Conservation (phyloP, 768 basidiomycete genomes). For the Termitomyces sp. region DNA sequence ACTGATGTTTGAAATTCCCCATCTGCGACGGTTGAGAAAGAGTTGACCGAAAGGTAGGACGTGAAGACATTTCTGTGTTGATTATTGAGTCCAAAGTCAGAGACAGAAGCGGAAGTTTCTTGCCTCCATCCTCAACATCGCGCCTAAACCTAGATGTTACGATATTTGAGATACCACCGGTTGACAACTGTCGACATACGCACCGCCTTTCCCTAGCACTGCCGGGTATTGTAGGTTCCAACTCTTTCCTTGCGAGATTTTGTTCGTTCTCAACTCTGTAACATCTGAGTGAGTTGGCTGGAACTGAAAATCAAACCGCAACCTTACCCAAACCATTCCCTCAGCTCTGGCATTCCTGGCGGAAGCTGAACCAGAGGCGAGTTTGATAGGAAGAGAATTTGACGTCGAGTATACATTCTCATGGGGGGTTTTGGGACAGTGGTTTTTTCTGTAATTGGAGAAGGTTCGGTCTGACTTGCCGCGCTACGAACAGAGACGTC, state of each 20-base stretch:
- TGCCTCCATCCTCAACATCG: conserved; percentile 73
- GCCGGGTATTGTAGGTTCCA: conserved; percentile 49
- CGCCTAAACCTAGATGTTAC: conserved; percentile 57
- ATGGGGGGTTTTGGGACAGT: conserved; percentile 37
- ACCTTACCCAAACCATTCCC: conserved; percentile 85
- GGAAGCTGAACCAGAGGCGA: conserved; percentile 76
- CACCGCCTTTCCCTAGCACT: conserved; percentile 68
- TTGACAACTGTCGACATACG: conserved; percentile 13
- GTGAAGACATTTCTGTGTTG: conserved; percentile 42
- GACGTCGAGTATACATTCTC: conserved; percentile 63
- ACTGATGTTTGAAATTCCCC: conserved; percentile 91
- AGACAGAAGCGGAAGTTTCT: conserved; percentile 13
- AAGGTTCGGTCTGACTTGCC: conserved; percentile 16
- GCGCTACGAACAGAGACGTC: conserved; percentile 21
- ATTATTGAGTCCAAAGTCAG: background rate
- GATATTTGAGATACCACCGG: conserved; percentile 8
- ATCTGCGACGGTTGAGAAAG: conserved; percentile 85
- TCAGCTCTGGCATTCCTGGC: conserved; percentile 72
- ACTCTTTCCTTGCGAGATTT: conserved; percentile 61
- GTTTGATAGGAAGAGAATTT: conserved; percentile 62
- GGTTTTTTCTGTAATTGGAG: conserved; percentile 22
- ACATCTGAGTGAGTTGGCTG: conserved; percentile 14
- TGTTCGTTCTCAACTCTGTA: conserved; percentile 58
- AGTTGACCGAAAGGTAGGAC: conserved; percentile 67
- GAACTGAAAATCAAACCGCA: conserved; percentile 8